A percentile compares a stretch with the other conserved stretches of the same genome.
These are phyloP conservation scores for Tephrocybe sp. DNA, from an alignment of 768 basidiomycete species.

Conservation along the genomic window DNA sequence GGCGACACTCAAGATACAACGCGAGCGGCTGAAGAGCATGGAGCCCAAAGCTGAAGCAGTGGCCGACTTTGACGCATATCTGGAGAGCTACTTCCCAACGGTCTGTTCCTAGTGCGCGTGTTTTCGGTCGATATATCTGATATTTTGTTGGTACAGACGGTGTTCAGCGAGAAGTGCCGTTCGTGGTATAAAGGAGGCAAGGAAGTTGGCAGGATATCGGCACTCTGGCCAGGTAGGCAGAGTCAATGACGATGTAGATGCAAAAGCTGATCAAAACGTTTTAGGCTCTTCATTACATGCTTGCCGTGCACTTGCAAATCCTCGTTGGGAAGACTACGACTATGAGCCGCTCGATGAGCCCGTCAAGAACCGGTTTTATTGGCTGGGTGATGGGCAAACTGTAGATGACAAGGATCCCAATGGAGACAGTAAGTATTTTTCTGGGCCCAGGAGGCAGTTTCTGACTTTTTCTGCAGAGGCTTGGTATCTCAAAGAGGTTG, in stretches of 20 bases:
- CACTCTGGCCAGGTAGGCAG: conserved; percentile 55
- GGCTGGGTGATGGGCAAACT: conserved; percentile 62
- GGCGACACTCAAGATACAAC: conserved; percentile 57
- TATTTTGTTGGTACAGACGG: conserved; percentile 36
- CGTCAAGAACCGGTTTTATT: conserved; percentile 48
- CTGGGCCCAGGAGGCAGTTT: background rate
- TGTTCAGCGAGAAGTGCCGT: conserved; percentile 54
- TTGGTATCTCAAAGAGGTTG: conserved; percentile 46
- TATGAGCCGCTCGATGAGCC: conserved; percentile 43
- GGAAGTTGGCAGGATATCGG: conserved; percentile 54
- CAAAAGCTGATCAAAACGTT: background rate
- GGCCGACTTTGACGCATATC: conserved; percentile 57
- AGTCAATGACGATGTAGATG: background rate
- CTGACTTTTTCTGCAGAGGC: conserved; percentile 30
- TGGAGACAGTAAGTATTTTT: conserved; percentile 27
- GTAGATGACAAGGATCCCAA: conserved; percentile 39
- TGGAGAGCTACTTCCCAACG: conserved; percentile 51
- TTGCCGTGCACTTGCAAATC: conserved; percentile 43
- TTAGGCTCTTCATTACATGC: conserved; percentile 54
- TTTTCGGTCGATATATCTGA: background rate
- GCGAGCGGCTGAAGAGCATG: conserved; percentile 60
- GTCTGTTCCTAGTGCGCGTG: conserved; percentile 22
- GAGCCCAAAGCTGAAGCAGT: conserved; percentile 59
- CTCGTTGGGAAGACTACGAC: conserved; percentile 65
- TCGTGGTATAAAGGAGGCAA: conserved; percentile 67